Evolutionary conservation across 2,329 filamentous ascomycete species (phyloP).

Genomic region (Alternaria sp.): DNA sequence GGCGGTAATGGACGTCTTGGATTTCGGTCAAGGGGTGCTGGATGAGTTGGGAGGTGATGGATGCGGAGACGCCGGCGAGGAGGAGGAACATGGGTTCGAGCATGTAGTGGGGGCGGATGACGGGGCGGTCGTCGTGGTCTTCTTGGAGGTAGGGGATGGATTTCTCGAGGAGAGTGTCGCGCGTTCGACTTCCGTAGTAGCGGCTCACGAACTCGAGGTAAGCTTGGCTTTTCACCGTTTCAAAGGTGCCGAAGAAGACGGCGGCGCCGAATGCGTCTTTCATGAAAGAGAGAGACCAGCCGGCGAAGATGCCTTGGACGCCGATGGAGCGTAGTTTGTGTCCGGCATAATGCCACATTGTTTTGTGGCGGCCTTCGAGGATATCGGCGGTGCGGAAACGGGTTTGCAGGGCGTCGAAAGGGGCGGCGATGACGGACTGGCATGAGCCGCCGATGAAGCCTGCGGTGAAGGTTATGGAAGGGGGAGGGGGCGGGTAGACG

Average conservation of each 20-base stretch:
- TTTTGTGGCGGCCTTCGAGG: slow-evolving; percentile 65
- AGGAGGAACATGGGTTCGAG: slow-evolving; percentile 76
- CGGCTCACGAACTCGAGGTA: slow-evolving; percentile 74
- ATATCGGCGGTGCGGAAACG: slow-evolving; percentile 71
- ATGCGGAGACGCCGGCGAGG: slow-evolving; percentile 71
- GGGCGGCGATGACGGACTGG: slow-evolving; percentile 75
- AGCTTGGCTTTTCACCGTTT: slow-evolving; percentile 75
- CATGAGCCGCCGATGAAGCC: slow-evolving; percentile 72
- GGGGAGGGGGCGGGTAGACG: slow-evolving; percentile 72
- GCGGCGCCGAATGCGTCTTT: slow-evolving; percentile 75
- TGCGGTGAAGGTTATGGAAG: slow-evolving; percentile 69
- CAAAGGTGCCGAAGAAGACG: slow-evolving; percentile 76
- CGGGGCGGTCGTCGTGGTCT: slow-evolving; percentile 43
- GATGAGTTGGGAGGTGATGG: slow-evolving; percentile 70
- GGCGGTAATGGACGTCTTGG: slow-evolving; percentile 75
- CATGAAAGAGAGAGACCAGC: slow-evolving; percentile 70
- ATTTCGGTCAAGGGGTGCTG: slow-evolving; percentile 75
- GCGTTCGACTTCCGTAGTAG: slow-evolving; percentile 62
- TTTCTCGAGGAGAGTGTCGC: slow-evolving; percentile 37
- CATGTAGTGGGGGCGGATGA: slow-evolving; percentile 76
- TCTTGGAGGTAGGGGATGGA: slow-evolving; percentile 27
- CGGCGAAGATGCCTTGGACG: slow-evolving; percentile 73
- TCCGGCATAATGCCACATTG: slow-evolving; percentile 74
- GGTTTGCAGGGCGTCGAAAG: slow-evolving; percentile 76
- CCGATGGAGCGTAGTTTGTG: slow-evolving; percentile 75